These are phyloP conservation scores for Corymbia citriodora DNA, from an alignment of 441 rosid species.

Conservation along the genomic window DNA sequence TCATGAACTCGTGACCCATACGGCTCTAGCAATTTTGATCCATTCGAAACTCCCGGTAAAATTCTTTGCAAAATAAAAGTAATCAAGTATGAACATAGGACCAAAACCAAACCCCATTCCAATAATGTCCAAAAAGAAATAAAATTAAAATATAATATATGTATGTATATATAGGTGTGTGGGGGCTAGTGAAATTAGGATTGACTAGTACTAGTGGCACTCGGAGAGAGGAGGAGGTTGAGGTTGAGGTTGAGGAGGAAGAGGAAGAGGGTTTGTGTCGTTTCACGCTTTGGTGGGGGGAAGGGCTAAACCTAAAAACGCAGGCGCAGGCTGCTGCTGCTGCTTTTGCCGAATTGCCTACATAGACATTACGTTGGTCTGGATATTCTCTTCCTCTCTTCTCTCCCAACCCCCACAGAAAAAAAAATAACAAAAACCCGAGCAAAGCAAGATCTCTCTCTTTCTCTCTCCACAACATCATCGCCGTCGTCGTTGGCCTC, in stretches of 20 bases:
- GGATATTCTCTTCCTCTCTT: not conserved
- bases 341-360: not conserved
- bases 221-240: not conserved
- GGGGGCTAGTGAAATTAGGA: too few relatives aligned
- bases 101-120: too few relatives aligned
- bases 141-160: too few relatives aligned
- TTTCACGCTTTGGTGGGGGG: not conserved
- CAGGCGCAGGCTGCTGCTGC: not conserved
- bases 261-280: not conserved
- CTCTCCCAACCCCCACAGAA: too few relatives aligned
- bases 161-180: too few relatives aligned
- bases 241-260: not conserved
- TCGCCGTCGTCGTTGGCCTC: too few relatives aligned
- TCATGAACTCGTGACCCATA: not conserved
- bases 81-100: too few relatives aligned
- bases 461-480: too few relatives aligned
- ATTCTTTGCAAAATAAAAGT: not conserved
- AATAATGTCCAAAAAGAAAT: too few relatives aligned
- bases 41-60: rapidly evolving
- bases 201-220: not conserved
- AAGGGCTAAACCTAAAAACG: not conserved
- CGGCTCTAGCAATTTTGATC: not conserved
- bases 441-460: not conserved
- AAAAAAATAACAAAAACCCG: not conserved
- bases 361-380: not conserved